Percentiles rank a stretch among this genome's conserved stretches.
Conservation (phyloP, 106 monocot species). For the Dendrobium chrysotoxum region DNA sequence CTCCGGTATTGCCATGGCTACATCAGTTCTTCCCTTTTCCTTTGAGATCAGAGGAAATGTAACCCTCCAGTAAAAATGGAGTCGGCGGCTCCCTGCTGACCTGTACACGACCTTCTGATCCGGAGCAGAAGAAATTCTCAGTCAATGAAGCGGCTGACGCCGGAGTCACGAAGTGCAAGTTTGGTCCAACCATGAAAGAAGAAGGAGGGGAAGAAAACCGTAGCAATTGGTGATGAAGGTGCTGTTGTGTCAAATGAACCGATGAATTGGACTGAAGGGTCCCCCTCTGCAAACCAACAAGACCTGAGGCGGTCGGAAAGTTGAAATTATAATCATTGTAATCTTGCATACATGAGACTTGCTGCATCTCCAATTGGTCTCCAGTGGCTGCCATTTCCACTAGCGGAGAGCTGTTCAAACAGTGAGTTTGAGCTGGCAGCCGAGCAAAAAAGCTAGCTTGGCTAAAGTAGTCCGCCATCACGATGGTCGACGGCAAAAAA, state of each 20-base stretch:
- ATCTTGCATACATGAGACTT: conserved; percentile 2
- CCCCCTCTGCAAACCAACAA: conserved; percentile 12
- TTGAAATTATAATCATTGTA: neutral
- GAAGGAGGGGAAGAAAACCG: neutral
- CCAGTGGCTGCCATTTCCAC: conserved; percentile 43
- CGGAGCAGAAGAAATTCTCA: neutral
- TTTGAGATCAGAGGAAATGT: neutral
- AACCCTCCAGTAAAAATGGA: neutral
- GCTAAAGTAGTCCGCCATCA: conserved; percentile 67
- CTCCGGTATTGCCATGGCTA: too few species aligned
- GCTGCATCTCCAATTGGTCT: conserved; percentile 8
- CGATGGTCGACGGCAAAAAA: conserved; percentile 15
- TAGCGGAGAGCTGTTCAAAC: conserved; percentile 36
- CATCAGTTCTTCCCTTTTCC: conserved; percentile 1
- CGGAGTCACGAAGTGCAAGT: neutral
- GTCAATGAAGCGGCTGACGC: neutral
- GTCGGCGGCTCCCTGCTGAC: neutral
- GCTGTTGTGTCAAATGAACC: neutral
- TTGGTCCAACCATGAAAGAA: neutral
- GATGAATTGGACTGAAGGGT: conserved; percentile 19
- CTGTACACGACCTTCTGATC: neutral
- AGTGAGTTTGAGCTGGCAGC: conserved; percentile 23
- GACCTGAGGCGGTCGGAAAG: conserved; percentile 3
- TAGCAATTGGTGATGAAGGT: neutral
- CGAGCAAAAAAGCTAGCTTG: conserved; percentile 26